These are phyloP conservation scores for Phaeotremella fagi DNA, from an alignment of 768 basidiomycete genomes.

Conservation along the genomic window DNA sequence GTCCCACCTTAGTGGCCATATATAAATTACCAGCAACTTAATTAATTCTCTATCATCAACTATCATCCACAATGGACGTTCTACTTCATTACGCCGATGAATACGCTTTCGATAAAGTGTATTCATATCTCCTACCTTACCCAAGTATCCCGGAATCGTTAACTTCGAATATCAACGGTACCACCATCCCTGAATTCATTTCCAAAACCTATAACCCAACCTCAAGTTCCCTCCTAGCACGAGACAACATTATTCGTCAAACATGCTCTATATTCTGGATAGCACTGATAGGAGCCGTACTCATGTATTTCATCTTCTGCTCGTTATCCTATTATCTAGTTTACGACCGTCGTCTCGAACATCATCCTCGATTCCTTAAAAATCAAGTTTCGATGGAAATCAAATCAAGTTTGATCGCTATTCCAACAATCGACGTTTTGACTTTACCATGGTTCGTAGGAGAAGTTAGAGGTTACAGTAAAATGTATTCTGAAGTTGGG, in stretches of 20 bases:
- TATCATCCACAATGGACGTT: slow-evolving; percentile 64
- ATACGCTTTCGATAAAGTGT: slow-evolving; percentile 70
- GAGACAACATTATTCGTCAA: slow-evolving; percentile 74
- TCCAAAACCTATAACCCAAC: slow-evolving; percentile 14
- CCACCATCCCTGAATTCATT: slow-evolving; percentile 23
- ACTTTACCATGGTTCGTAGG: slow-evolving; percentile 92
- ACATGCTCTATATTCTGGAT: slow-evolving; percentile 64
- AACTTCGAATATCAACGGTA: slow-evolving; percentile 17
- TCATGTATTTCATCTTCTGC: slow-evolving; percentile 88
- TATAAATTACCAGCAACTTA: background rate
- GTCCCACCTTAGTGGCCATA: background rate
- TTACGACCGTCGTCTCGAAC: slow-evolving; percentile 93
- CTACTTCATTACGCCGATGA: slow-evolving; percentile 69
- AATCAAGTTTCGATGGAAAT: slow-evolving; percentile 78
- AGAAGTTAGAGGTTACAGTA: slow-evolving; percentile 80
- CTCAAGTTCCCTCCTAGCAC: slow-evolving; percentile 50
- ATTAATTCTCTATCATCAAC: background rate
- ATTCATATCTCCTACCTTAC: slow-evolving; percentile 65
- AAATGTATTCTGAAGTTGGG: slow-evolving; percentile 68
- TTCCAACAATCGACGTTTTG: slow-evolving; percentile 73
- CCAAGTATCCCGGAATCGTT: slow-evolving; percentile 18
- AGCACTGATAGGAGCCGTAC: slow-evolving; percentile 73
- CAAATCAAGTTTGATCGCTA: slow-evolving; percentile 63
- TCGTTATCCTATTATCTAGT: slow-evolving; percentile 72
- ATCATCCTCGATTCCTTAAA: slow-evolving; percentile 86